These are phyloP conservation scores for Sporisorium iseilematis-ciliati DNA, from an alignment of 1,284 basidiomycete genomes.

Conservation along the genomic window DNA sequence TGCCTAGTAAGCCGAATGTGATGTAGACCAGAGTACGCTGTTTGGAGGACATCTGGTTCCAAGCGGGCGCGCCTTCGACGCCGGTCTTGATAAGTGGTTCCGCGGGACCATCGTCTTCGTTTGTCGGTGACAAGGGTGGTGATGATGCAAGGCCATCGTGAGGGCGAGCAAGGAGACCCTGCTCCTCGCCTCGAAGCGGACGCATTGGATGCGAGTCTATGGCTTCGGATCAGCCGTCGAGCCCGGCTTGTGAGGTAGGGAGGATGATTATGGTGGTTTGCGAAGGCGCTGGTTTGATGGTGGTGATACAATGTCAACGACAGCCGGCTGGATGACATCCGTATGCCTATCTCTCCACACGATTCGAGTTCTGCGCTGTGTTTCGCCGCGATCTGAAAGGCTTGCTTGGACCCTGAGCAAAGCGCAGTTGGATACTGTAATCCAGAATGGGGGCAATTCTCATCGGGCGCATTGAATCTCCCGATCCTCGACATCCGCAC, in stretches of 20 bases:
- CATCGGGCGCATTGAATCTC: no score
- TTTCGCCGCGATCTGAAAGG: conserved; percentile 1
- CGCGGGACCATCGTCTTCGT: conserved; percentile 38
- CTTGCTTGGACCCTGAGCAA: neutral
- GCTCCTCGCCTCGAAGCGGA: conserved; percentile 41
- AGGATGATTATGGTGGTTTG: neutral
- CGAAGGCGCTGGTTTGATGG: neutral
- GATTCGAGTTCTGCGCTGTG: no score
- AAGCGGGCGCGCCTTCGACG: conserved; percentile 48
- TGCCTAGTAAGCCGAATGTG: conserved; percentile 50
- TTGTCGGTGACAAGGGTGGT: conserved; percentile 18
- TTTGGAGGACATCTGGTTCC: conserved; percentile 30
- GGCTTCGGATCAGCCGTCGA: conserved; percentile 12
- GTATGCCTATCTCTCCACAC: conserved; percentile 4
- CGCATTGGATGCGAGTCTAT: conserved; percentile 43
- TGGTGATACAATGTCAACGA: neutral
- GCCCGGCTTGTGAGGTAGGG: no score
- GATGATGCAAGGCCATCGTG: conserved; percentile 21
- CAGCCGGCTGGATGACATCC: neutral
- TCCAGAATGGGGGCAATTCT: neutral
- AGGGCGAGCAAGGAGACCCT: conserved; percentile 41
- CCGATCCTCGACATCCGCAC: no score
- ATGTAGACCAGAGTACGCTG: conserved; percentile 41
- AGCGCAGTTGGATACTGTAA: neutral
- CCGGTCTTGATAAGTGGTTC: conserved; percentile 49